phyloP scores from a whole-genome alignment of 2,329 filamentous ascomycete genomes.

The Coniochaeta prunicola region DNA sequence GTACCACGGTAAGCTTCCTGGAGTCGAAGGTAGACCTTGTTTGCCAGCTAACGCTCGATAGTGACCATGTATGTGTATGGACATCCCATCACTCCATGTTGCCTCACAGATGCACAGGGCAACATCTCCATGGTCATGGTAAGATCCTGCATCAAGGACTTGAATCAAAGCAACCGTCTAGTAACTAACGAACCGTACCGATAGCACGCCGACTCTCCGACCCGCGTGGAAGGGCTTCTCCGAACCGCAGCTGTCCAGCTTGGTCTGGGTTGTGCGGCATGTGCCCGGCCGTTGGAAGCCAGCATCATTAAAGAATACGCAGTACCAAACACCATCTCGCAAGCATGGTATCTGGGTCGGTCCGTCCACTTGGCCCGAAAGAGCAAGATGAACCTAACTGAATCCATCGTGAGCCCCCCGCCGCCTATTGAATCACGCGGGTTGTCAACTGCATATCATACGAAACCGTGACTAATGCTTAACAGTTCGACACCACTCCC shows the following conservation, averaged over 20 bases:
- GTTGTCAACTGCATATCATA: not conserved
- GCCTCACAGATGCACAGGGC: constrained; percentile 27
- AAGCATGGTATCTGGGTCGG: constrained; percentile 25
- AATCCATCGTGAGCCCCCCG: constrained; percentile 14
- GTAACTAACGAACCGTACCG: not conserved
- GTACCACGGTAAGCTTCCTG: constrained; percentile 20
- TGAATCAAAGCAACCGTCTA: not conserved
- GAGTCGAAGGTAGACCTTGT: not conserved
- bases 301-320: constrained; percentile 23
- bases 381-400: constrained; percentile 18
- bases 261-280: constrained; percentile 28
- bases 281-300: constrained; percentile 23
- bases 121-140: constrained; percentile 26
- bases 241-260: constrained; percentile 29
- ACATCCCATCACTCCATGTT: constrained; percentile 25
- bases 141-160: constrained; percentile 4
- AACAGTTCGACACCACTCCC: constrained; percentile 16
- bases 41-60: constrained; percentile 6
- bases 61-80: constrained; percentile 31
- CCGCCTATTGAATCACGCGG: not conserved
- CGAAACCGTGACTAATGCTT: constrained; percentile 1
- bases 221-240: constrained; percentile 26
- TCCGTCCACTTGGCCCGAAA: constrained; percentile 21
- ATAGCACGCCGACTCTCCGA: constrained; percentile 25
- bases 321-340: constrained; percentile 24